phyloP scores from a whole-genome alignment of 352 stramenopile species.

The Globisporangium orthogonon region DNA sequence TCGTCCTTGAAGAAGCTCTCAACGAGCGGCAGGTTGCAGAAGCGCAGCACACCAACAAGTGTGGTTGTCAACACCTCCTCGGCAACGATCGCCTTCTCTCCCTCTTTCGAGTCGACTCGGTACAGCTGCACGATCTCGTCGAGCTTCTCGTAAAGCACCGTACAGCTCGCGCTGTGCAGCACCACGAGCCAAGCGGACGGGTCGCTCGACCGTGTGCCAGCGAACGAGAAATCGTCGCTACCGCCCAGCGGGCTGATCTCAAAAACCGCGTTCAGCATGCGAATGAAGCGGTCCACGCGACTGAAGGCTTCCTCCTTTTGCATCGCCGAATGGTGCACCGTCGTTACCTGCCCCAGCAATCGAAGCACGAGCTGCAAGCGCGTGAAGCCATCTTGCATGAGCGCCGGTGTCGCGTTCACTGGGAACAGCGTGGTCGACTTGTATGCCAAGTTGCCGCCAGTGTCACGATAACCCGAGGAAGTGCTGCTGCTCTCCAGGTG shows the following conservation, averaged over 20 bases:
- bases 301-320: conserved; percentile 37
- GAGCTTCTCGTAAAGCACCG: conserved; percentile 74
- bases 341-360: conserved; percentile 58
- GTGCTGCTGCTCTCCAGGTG: conserved; percentile 5
- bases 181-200: conserved; percentile 57
- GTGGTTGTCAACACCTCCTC: conserved; percentile 61
- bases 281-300: conserved; percentile 45
- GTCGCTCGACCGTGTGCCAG: conserved; percentile 20
- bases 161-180: conserved; percentile 65
- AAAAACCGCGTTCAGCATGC: conserved; percentile 50
- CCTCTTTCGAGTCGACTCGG: conserved; percentile 20
- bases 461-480: neutral
- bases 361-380: conserved; percentile 62
- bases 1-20: conserved; percentile 63
- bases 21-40: conserved; percentile 76
- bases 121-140: conserved; percentile 75
- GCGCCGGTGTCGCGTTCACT: conserved; percentile 27
- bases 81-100: conserved; percentile 17
- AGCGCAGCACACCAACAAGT: conserved; percentile 51
- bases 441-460: neutral
- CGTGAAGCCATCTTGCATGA: conserved; percentile 78
- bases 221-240: conserved; percentile 1
- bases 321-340: conserved; percentile 44
- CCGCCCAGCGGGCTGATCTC: conserved; percentile 20
- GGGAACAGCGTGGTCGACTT: conserved; percentile 25